Evolutionary conservation across 805 yeast genomes (phyloP).

Genomic region (Saturnispora sanitii): DNA sequence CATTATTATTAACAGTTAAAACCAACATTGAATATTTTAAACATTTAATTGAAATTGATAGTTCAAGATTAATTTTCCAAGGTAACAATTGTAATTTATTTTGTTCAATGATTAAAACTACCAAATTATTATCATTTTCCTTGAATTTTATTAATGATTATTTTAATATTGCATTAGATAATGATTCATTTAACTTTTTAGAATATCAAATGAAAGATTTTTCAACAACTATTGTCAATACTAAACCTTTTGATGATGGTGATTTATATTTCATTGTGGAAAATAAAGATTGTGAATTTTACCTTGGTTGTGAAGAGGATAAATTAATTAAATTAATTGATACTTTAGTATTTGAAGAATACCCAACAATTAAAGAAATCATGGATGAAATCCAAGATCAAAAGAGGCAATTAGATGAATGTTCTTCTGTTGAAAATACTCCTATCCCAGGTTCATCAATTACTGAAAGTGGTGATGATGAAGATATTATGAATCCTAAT

Average conservation of each 20-base stretch:
- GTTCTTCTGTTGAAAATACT: neutral
- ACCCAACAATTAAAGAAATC: slow-evolving; percentile 16
- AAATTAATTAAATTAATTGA: slow-evolving; percentile 17
- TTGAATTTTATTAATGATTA: slow-evolving; percentile 10
- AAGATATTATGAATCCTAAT: neutral
- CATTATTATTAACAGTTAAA: slow-evolving; percentile 16
- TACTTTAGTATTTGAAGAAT: slow-evolving; percentile 18
- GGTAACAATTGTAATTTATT: slow-evolving; percentile 17
- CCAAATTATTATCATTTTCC: slow-evolving; percentile 17
- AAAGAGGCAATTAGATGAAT: neutral
- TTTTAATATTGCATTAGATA: slow-evolving; percentile 9
- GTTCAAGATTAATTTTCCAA: slow-evolving; percentile 11
- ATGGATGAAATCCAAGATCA: slow-evolving; percentile 5
- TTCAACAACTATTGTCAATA: slow-evolving; percentile 14
- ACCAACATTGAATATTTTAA: slow-evolving; percentile 15
- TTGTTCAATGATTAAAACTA: slow-evolving; percentile 13
- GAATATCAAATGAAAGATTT: slow-evolving; percentile 13
- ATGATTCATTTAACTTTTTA: slow-evolving; percentile 10
- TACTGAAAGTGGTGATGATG: neutral
- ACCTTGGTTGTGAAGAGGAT: slow-evolving; percentile 17
- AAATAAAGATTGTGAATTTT: slow-evolving; percentile 12
- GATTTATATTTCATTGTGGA: slow-evolving; percentile 16
- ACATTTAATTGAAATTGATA: slow-evolving; percentile 18
- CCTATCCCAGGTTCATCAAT: neutral
- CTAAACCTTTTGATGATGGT: slow-evolving; percentile 18